Base-by-base conservation (phyloP, 805 yeast genomes). In the Zygosaccharomyces rouxii region DNA sequence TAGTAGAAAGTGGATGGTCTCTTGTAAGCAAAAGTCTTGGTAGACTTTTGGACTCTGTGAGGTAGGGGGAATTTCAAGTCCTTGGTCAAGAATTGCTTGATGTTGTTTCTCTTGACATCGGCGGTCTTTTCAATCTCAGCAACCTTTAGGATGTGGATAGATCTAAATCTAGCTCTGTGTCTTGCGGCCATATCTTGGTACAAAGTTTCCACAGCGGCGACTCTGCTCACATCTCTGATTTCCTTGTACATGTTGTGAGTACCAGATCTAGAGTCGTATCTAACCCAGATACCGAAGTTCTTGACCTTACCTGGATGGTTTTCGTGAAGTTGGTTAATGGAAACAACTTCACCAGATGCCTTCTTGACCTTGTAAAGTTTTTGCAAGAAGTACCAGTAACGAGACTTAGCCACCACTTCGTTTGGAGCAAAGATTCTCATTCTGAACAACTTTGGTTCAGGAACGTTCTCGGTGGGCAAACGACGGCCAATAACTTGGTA, bases 201-300 rank as follows among this genome's bases (percentile, higher is more conserved):
- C 85, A 94, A 85, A 73, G 94, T 80, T 78, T 87, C 96, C 72
- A 94, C 97, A 66, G 98, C 99, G 76, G 88, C 96, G 60, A 89
- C 95, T 83, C 99, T 94, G 82, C 97, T 79, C 68, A 92, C 95
- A 70, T 92, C 99, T 80, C 99, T 89, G 94, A 89, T 88, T 83
- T 94, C 99, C 84, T 94, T 94, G 97, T 94, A 94, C 97, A 94
- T 94, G 95, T 94, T 94, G 95, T 94, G 99, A 71, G 96, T 90
- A 81, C 99, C 99, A 66, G 99, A 94, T 86, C 99, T 95, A 63
- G 99, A 94, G 75, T 94, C 99, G 87, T 94, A 94, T 83, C 99
- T 90, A 76, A 94, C 86, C 99, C 99, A 94, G 81, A 94, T 76
- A 82, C 97, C 99, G 74, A 90, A 94, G 88, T 90, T 94, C 90